These are phyloP conservation scores for Ceriops decandra DNA, from an alignment of 345 rosid species.

Conservation along the genomic window DNA sequence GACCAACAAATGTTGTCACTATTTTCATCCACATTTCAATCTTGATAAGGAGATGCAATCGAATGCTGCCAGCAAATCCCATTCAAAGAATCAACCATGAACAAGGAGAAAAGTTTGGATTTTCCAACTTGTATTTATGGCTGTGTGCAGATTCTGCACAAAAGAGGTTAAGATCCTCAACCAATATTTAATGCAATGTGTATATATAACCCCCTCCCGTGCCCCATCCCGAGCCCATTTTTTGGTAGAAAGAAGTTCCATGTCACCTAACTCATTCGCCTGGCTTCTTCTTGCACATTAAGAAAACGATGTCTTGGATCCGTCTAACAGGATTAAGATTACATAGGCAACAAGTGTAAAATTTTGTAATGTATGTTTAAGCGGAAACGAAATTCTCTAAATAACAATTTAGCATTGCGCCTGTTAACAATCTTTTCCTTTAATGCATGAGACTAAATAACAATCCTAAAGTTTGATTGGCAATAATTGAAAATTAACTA, in stretches of 20 bases:
- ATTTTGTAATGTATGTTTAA: too few relatives aligned
- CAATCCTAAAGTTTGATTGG: too few relatives aligned
- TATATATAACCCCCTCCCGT: conserved; percentile 3
- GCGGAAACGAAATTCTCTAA: too few relatives aligned
- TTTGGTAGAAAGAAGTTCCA: conserved; percentile 12
- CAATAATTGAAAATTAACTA: too few relatives aligned
- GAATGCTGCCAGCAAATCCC: conserved; percentile 27
- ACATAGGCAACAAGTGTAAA: background rate
- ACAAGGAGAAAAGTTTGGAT: background rate
- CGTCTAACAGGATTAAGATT: conserved; percentile 4
- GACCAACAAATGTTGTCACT: conserved; percentile 14
- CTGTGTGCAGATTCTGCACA: conserved; percentile 16
- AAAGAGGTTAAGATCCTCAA: conserved; percentile 17
- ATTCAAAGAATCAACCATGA: conserved; percentile 1
- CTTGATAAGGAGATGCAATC: conserved; percentile 28
- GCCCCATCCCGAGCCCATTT: conserved; percentile 12
- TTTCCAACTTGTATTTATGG: conserved; percentile 1
- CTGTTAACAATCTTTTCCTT: too few relatives aligned
- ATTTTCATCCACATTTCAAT: conserved; percentile 11
- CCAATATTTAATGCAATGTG: background rate
- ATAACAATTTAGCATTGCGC: too few relatives aligned
- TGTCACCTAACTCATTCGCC: conserved; percentile 23
- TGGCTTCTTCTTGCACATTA: conserved; percentile 14
- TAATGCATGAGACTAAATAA: too few relatives aligned
- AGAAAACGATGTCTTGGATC: conserved; percentile 7